Conservation (phyloP, 176 grass and related monocot species). For the Carex littledalei region DNA sequence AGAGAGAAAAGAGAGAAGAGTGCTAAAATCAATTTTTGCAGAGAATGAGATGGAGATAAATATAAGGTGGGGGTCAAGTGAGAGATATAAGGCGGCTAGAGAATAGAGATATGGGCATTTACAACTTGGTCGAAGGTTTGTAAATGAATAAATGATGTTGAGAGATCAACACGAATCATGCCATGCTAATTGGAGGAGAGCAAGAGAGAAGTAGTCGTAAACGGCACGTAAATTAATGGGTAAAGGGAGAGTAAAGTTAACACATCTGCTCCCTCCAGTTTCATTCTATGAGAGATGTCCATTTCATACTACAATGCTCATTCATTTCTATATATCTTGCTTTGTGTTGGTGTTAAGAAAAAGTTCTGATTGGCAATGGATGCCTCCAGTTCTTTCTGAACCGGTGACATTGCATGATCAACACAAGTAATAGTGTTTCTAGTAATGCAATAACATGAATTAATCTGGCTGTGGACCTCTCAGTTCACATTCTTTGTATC, state of each 20-base stretch:
- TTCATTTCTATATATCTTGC: no score
- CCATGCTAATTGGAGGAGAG: neutral
- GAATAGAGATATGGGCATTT: neutral
- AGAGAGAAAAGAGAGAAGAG: slow-evolving; percentile 1
- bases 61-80: neutral
- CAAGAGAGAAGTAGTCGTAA: slow-evolving; percentile 32
- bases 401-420: neutral
- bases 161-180: slow-evolving; percentile 16
- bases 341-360: no score
- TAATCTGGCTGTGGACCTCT: neutral
- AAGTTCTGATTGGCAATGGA: neutral
- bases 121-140: slow-evolving; percentile 2
- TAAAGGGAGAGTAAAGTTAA: slow-evolving; percentile 9
- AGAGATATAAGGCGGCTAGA: neutral
- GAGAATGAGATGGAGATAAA: slow-evolving; percentile 21
- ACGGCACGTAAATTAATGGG: slow-evolving; percentile 40
- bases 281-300: neutral
- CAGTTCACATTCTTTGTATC: neutral
- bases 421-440: neutral
- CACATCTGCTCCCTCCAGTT: neutral
- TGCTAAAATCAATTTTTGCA: slow-evolving; percentile 32
- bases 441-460: neutral
- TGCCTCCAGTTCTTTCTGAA: neutral
- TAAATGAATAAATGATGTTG: neutral
- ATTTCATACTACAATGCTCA: neutral